These are phyloP conservation scores for Neospermospora avenae DNA, from an alignment of 2,329 filamentous ascomycete genomes.

Conservation along the genomic window DNA sequence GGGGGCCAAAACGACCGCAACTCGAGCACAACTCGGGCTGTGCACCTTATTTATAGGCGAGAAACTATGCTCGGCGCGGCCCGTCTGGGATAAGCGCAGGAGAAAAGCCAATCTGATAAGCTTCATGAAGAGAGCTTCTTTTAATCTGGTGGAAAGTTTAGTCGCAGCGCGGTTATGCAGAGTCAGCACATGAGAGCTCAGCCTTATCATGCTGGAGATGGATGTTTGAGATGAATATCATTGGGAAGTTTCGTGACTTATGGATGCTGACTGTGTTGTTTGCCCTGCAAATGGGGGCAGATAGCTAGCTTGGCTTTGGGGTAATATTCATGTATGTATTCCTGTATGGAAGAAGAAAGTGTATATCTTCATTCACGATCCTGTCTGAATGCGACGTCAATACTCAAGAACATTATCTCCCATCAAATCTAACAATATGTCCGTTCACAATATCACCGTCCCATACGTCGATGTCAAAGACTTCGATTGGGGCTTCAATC, in stretches of 20 bases:
- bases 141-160: background rate
- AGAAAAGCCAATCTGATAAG: background rate
- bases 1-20: background rate
- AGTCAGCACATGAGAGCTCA: background rate
- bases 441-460: background rate
- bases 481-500: background rate
- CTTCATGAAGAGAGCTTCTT: background rate
- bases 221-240: background rate
- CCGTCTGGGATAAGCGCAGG: background rate
- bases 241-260: background rate
- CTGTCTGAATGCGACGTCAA: background rate
- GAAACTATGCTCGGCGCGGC: background rate
- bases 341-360: background rate
- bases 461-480: background rate
- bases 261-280: constrained; percentile 1
- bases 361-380: background rate
- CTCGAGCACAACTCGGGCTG: background rate
- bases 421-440: background rate
- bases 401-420: background rate
- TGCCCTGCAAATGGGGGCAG: background rate
- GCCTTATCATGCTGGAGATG: background rate
- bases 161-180: background rate
- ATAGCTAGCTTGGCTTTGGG: background rate
- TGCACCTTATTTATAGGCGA: constrained; percentile 3
- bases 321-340: background rate